Base-by-base conservation (phyloP, 495 filamentous ascomycete genomes). In the Aspergillus sparsus region DNA sequence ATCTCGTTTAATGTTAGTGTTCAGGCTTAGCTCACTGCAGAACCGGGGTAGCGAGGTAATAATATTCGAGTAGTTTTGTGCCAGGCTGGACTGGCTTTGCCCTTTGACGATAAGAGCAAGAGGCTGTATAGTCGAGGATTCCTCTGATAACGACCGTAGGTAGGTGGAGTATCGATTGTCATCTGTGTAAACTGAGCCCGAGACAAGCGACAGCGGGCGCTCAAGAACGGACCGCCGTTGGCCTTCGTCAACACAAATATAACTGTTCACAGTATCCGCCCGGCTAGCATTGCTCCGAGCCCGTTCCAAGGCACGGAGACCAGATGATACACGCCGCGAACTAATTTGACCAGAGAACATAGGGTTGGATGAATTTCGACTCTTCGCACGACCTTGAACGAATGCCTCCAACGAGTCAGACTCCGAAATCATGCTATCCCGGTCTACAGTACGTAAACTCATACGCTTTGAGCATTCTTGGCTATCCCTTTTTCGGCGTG, bases 371-470 rank as follows among this genome's bases (percentile, higher is more conserved):
- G 77, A 77, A 59, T 78, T 77, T 56, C 77, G 74, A 58, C 69
- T 62, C 53, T 74, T 77, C 37, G 77, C 77, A 0, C 77, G 74
- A 52, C 70, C 72, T 59, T 79, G 75, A 7, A 79, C 74, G 57
- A 79, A 79, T 3, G 77, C 77, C 54, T 79, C 75, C 9, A 79
- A 58, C 6, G 77, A 79, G 53, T 76, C 75, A 1, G 73, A 64
- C 44, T 78, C 77, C n/a, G 77, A 77, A 32, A 73, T 67, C 27
- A 72, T 66, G 39, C 69, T 69, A 53, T 73, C 71, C 5, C 68
- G 70, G 49, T 76, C 73, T 10, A 77, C 70, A 1, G 74, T 61
- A 36, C 68, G 66, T 21, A 79, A 37, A 1, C 73, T 78, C 51
- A 72, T 57, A 35, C 75, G 70, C 35, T 71, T 75, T 12, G 66